Conservation (phyloP, 2,329 filamentous ascomycete genomes). For the Clonostachys chloroleuca region DNA sequence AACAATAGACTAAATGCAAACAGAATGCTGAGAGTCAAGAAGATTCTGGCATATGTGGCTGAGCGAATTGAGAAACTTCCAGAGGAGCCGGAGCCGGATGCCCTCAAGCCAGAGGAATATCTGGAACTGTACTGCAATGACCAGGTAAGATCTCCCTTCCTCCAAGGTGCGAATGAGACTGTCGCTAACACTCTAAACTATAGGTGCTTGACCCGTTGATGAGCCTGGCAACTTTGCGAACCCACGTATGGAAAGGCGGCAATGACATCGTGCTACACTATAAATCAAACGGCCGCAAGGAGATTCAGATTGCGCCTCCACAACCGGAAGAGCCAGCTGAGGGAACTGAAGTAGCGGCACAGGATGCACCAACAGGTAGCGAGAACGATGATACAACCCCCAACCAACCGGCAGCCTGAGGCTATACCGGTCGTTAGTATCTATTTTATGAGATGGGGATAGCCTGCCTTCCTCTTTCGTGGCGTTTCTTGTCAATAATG, state of each 20-base stretch:
- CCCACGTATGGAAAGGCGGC: conserved; percentile 92
- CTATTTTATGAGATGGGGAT: no score
- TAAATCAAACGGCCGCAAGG: conserved; percentile 83
- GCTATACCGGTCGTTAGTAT: no score
- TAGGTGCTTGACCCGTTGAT: conserved; percentile 72
- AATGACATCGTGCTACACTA: conserved; percentile 89
- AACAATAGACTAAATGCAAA: conserved; percentile 95
- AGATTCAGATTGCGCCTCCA: conserved; percentile 32
- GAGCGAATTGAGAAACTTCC: conserved; percentile 80
- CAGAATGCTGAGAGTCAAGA: conserved; percentile 91
- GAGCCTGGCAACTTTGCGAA: conserved; percentile 88
- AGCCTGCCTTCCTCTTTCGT: no score
- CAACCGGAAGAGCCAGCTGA: conserved; percentile 6
- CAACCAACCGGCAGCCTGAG: no score
- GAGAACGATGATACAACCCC: no score
- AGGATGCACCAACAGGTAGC: conserved; percentile 7
- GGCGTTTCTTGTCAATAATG: no score
- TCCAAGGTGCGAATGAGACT: neutral
- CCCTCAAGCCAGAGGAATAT: conserved; percentile 82
- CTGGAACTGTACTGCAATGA: conserved; percentile 93
- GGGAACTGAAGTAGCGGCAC: conserved; percentile 6
- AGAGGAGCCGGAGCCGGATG: conserved; percentile 52
- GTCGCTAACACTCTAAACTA: neutral
- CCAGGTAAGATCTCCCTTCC: conserved; percentile 50
- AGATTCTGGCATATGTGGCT: conserved; percentile 87